phyloP scores from a whole-genome alignment of 805 yeast genomes.

The Jamesozyma jinghongensis region DNA sequence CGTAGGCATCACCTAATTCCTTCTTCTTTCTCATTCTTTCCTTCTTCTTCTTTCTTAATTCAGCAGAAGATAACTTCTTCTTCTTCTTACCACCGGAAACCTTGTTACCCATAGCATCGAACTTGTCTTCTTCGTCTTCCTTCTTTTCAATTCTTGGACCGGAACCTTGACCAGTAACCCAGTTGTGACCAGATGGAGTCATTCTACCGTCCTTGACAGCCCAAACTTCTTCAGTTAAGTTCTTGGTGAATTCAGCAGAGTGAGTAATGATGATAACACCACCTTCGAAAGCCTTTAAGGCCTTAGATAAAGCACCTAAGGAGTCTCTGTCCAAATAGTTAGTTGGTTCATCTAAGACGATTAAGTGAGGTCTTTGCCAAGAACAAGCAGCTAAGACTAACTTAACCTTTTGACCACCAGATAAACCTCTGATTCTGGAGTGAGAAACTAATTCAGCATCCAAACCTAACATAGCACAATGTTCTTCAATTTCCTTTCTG shows the following conservation, averaged over 20 bases:
- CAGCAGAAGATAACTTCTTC: slow-evolving; percentile 96
- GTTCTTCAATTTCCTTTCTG: slow-evolving; percentile 99
- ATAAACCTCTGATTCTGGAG: slow-evolving; percentile 99
- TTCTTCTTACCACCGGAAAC: slow-evolving; percentile 92
- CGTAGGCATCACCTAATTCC: slow-evolving; percentile 99
- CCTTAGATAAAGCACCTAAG: slow-evolving; percentile 98
- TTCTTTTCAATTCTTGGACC: slow-evolving; percentile 99
- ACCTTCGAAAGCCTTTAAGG: slow-evolving; percentile 97
- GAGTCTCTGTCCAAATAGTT: slow-evolving; percentile 99
- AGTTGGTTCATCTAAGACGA: slow-evolving; percentile 99
- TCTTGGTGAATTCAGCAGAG: slow-evolving; percentile 99
- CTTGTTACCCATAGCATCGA: slow-evolving; percentile 99
- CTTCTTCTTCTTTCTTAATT: slow-evolving; percentile 99
- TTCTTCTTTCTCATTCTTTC: slow-evolving; percentile 99
- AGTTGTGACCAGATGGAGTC: slow-evolving; percentile 99
- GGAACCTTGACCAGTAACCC: slow-evolving; percentile 99
- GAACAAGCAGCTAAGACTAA: slow-evolving; percentile 99
- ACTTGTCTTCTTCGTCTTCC: slow-evolving; percentile 93
- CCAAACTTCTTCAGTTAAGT: slow-evolving; percentile 99
- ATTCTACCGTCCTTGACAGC: slow-evolving; percentile 95
- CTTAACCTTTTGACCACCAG: slow-evolving; percentile 99
- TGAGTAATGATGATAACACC: slow-evolving; percentile 99
- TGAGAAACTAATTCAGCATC: slow-evolving; percentile 99
- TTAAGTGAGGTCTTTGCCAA: slow-evolving; percentile 99
- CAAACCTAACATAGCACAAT: slow-evolving; percentile 97